phyloP scores from a whole-genome alignment of 192 early-diverging fungal species.

The Backusella macrospora region DNA sequence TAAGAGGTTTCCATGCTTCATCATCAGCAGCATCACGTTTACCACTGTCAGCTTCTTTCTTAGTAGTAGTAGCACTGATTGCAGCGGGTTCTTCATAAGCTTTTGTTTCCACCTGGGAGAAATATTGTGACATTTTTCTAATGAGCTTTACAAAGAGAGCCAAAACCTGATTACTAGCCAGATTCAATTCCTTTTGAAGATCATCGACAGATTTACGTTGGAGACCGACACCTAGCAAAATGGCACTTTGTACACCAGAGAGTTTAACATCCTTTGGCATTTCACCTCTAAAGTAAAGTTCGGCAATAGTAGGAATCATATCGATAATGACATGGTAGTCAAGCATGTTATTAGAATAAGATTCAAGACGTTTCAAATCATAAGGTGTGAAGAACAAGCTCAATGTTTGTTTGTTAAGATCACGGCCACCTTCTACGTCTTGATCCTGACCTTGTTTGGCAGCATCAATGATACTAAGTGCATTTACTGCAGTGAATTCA shows the following conservation, averaged over 20 bases:
- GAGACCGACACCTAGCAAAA: constrained; percentile 87
- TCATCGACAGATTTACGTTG: constrained; percentile 93
- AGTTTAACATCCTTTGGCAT: constrained; percentile 66
- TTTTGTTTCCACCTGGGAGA: constrained; percentile 60
- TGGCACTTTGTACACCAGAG: constrained; percentile 84
- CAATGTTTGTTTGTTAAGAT: constrained; percentile 35
- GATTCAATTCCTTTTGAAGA: constrained; percentile 81
- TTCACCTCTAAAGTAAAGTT: constrained; percentile 75
- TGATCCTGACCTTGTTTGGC: constrained; percentile 56
- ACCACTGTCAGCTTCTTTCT: neutral
- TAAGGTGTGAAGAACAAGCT: constrained; percentile 67
- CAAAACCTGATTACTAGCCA: constrained; percentile 85
- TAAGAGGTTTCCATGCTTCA: constrained; percentile 84
- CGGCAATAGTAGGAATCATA: constrained; percentile 80
- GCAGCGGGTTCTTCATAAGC: constrained; percentile 48
- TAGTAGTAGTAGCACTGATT: constrained; percentile 26
- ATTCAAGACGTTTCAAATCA: constrained; percentile 94
- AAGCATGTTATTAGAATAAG: constrained; percentile 93
- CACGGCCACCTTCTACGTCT: constrained; percentile 25
- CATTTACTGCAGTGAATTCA: constrained; percentile 77
- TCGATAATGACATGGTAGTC: constrained; percentile 99
- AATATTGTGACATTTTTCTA: constrained; percentile 78
- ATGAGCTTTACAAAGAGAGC: constrained; percentile 95
- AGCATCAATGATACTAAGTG: constrained; percentile 84
- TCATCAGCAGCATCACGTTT: constrained; percentile 68